These are phyloP conservation scores for Hansenula sp. DNA, from an alignment of 1,139 yeast species.

Conservation along the genomic window DNA sequence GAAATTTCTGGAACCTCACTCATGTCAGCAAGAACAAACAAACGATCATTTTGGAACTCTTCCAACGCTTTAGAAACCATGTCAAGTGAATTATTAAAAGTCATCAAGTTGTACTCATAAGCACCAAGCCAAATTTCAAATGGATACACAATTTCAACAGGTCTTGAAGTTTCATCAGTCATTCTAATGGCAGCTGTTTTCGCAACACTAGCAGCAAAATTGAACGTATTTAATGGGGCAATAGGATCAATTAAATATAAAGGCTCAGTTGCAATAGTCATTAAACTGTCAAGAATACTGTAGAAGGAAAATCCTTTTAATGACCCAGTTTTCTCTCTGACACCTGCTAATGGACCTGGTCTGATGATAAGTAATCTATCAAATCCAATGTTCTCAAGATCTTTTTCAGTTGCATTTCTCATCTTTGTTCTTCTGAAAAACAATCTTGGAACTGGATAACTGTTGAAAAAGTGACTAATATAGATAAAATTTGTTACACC, in stretches of 20 bases:
- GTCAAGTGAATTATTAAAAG: background rate
- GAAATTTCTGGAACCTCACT: no score
- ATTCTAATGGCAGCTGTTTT: slow-evolving; percentile 8
- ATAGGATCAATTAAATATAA: slow-evolving; percentile 3
- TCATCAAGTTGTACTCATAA: background rate
- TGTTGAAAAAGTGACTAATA: slow-evolving; percentile 5
- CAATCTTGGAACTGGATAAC: slow-evolving; percentile 7
- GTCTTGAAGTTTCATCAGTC: background rate
- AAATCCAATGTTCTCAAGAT: slow-evolving; percentile 6
- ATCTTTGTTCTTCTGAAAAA: slow-evolving; percentile 6
- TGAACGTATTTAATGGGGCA: slow-evolving; percentile 4
- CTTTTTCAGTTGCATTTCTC: slow-evolving; percentile 10
- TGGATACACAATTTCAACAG: background rate
- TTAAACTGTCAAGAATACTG: slow-evolving; percentile 5
- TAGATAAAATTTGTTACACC: slow-evolving; percentile 9
- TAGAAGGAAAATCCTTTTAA: slow-evolving; percentile 6
- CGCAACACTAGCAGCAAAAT: slow-evolving; percentile 12
- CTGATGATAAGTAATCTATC: slow-evolving; percentile 9
- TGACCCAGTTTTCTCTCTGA: slow-evolving; percentile 8
- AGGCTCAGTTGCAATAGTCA: slow-evolving; percentile 3
- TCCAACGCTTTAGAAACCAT: background rate
- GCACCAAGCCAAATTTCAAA: background rate
- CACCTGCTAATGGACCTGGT: slow-evolving; percentile 16
- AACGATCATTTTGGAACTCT: no score
- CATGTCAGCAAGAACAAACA: no score